phyloP scores from a whole-genome alignment of 106 monocot species.

The Dioscorea zingiberensis region DNA sequence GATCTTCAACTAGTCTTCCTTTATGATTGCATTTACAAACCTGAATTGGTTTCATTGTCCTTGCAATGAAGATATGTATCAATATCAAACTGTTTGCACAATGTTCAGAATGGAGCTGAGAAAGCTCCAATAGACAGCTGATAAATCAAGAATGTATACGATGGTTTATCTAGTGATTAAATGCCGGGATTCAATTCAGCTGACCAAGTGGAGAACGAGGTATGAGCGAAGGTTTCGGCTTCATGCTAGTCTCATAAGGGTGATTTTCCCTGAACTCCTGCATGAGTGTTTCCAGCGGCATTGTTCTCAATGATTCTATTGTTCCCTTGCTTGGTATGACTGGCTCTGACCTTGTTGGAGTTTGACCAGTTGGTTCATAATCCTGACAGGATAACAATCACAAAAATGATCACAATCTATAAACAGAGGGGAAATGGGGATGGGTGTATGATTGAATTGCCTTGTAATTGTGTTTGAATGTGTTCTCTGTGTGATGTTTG shows the following conservation, averaged over 20 bases:
- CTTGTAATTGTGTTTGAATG: constrained; percentile 44
- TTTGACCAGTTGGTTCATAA: constrained; percentile 67
- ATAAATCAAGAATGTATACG: background rate
- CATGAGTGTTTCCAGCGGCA: constrained; percentile 66
- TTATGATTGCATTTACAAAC: no score
- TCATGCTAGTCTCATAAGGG: constrained; percentile 62
- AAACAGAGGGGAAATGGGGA: background rate
- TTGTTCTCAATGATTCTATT: constrained; percentile 72
- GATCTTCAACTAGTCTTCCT: no score
- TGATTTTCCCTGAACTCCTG: constrained; percentile 91
- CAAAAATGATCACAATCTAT: background rate
- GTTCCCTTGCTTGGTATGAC: constrained; percentile 61
- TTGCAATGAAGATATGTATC: no score
- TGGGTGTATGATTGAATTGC: constrained; percentile 15
- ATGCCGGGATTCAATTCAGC: constrained; percentile 29
- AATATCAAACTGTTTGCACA: no score
- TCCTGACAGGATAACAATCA: constrained; percentile 32
- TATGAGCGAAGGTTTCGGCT: constrained; percentile 53
- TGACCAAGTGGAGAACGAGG: constrained; percentile 75
- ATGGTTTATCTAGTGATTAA: no score
- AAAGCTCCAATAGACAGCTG: background rate
- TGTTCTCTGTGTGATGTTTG: constrained; percentile 28
- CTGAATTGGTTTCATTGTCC: no score
- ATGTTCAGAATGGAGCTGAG: background rate
- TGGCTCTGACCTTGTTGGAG: constrained; percentile 62